Conservation (phyloP, 2,329 filamentous ascomycete species). For the Sporothrix dimorphospora region DNA sequence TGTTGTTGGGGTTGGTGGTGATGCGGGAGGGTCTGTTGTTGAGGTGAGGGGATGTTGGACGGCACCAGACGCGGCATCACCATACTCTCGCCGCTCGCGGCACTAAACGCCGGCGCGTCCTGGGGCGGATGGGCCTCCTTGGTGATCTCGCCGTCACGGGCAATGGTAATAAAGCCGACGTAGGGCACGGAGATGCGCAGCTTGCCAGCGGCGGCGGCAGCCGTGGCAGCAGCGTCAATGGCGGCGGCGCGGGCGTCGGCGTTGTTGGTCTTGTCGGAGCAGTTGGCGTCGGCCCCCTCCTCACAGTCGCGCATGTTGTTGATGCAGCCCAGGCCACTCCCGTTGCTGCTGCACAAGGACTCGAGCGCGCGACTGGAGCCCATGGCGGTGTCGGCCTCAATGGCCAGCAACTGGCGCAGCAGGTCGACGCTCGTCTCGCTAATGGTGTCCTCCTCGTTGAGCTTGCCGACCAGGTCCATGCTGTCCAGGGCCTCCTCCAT, state of each 20-base stretch:
- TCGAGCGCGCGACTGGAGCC: slow-evolving; percentile 25
- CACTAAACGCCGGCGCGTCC: not conserved
- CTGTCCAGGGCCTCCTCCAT: slow-evolving; percentile 44
- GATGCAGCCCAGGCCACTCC: not conserved
- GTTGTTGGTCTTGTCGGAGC: not conserved
- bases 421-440: slow-evolving; percentile 40
- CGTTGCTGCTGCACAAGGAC: not conserved
- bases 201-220: slow-evolving; percentile 11
- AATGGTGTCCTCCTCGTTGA: slow-evolving; percentile 40
- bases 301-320: not conserved
- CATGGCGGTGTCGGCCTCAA: slow-evolving; percentile 40
- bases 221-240: not conserved
- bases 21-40: not conserved
- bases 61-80: slow-evolving; percentile 2
- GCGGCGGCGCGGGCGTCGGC: not conserved
- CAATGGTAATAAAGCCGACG: slow-evolving; percentile 47
- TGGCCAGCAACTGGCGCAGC: slow-evolving; percentile 40
- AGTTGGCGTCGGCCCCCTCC: not conserved
- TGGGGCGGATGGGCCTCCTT: slow-evolving; percentile 22
- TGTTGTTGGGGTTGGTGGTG: not conserved
- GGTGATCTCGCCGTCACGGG: slow-evolving; percentile 30
- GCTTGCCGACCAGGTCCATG: slow-evolving; percentile 40
- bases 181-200: slow-evolving; percentile 48
- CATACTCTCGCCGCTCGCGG: not conserved
- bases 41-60: not conserved